These are phyloP conservation scores for Fusarium nygamai DNA, from an alignment of 2,329 filamentous ascomycete species.

Conservation along the genomic window DNA sequence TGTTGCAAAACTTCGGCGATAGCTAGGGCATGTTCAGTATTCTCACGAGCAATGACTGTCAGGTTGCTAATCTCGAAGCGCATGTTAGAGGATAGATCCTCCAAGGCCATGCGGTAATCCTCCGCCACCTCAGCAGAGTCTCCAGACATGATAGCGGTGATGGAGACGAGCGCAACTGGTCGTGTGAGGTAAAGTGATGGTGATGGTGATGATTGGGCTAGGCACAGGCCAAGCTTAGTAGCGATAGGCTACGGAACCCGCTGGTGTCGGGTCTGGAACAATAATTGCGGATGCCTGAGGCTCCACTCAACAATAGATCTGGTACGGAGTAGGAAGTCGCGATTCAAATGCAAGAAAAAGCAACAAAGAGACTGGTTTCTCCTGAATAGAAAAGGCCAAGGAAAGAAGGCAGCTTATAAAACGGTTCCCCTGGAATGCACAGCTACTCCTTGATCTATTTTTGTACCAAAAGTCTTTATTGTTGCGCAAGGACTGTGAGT, in stretches of 20 bases:
- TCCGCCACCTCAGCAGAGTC: constrained; percentile 86
- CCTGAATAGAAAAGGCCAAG: background rate
- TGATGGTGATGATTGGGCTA: constrained; percentile 19
- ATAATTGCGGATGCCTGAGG: constrained; percentile 15
- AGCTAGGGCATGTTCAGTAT: constrained; percentile 92
- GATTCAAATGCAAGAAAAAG: constrained; percentile 5
- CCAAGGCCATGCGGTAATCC: constrained; percentile 92
- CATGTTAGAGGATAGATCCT: constrained; percentile 90
- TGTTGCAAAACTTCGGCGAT: constrained; percentile 91
- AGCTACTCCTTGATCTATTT: background rate
- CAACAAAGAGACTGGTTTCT: background rate
- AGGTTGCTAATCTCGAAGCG: constrained; percentile 96
- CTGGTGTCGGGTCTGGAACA: background rate
- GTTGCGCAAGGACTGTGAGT: background rate
- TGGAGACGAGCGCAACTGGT: constrained; percentile 23
- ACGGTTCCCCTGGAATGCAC: background rate
- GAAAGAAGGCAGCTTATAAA: background rate
- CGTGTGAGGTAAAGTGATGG: constrained; percentile 13
- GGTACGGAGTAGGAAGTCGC: background rate
- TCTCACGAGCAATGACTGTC: constrained; percentile 97
- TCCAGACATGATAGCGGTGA: constrained; percentile 55
- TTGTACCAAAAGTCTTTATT: background rate
- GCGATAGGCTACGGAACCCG: background rate
- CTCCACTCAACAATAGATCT: background rate
- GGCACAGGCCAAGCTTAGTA: constrained; percentile 14